Conservation (phyloP, 2,329 filamentous ascomycete genomes). For the Hirsutella minnesotensis region DNA sequence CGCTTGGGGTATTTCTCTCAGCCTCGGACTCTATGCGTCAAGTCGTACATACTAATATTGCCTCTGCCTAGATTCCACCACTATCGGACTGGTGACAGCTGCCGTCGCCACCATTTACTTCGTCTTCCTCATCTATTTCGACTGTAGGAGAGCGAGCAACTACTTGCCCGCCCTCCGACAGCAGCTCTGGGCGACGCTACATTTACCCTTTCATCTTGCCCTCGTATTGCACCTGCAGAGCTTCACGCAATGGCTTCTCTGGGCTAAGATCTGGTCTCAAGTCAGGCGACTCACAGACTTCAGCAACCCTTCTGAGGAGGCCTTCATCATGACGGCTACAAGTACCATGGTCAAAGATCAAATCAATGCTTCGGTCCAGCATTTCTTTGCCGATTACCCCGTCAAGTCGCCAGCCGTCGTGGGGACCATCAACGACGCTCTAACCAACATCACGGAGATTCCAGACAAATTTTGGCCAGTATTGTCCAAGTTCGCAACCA, state of each 20-base stretch:
- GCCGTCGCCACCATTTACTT: constrained; percentile 28
- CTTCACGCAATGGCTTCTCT: constrained; percentile 42
- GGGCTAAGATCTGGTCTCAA: constrained; percentile 26
- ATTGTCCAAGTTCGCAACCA: background rate
- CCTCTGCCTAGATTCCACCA: constrained; percentile 17
- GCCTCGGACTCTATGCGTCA: background rate
- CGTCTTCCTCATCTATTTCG: constrained; percentile 37
- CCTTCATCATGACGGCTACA: constrained; percentile 8
- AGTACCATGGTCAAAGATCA: constrained; percentile 8
- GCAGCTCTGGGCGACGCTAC: constrained; percentile 43
- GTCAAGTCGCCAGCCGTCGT: constrained; percentile 11
- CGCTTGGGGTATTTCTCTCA: constrained; percentile 22
- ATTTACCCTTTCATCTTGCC: constrained; percentile 52
- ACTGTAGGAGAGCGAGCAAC: constrained; percentile 50
- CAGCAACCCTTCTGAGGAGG: constrained; percentile 5
- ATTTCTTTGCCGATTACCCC: constrained; percentile 16
- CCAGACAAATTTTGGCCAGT: constrained; percentile 15
- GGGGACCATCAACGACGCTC: constrained; percentile 10
- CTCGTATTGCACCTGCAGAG: constrained; percentile 54
- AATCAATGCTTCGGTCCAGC: constrained; percentile 7
- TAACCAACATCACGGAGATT: constrained; percentile 16
- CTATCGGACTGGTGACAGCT: constrained; percentile 27
- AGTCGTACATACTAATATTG: background rate
- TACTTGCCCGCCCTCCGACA: constrained; percentile 45
- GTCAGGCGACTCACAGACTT: constrained; percentile 9